Conservation (phyloP, 148 eudicot genomes). For the Vaccinium vitisidaea region DNA sequence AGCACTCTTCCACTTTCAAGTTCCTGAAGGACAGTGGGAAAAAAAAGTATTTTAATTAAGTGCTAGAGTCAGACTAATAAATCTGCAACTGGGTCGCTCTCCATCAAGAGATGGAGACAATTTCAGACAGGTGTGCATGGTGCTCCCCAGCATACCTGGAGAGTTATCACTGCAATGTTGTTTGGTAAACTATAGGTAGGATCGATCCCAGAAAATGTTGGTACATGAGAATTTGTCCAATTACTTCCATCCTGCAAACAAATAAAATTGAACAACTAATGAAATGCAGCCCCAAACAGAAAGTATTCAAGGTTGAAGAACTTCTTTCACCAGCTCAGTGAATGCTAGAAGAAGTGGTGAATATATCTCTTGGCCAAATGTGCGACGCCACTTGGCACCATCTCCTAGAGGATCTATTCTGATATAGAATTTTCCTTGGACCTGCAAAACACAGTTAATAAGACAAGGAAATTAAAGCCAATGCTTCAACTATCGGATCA, state of each 20-base stretch:
- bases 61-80: neutral
- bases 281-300: neutral
- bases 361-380: constrained; percentile 87
- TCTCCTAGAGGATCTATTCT: constrained; percentile 84
- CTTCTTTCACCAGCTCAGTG: constrained; percentile 60
- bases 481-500: constrained; percentile 2
- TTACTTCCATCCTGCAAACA: constrained; percentile 61
- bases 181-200: constrained; percentile 75
- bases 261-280: neutral
- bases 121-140: neutral
- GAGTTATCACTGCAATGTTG: constrained; percentile 75
- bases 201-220: constrained; percentile 70
- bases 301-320: constrained; percentile 9
- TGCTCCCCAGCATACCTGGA: constrained; percentile 55
- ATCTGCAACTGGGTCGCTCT: neutral
- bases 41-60: neutral
- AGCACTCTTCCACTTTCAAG: constrained; percentile 71
- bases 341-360: constrained; percentile 94
- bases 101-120: neutral
- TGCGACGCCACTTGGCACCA: constrained; percentile 97
- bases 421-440: constrained; percentile 74
- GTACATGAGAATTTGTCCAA: constrained; percentile 58
- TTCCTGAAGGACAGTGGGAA: constrained; percentile 48
- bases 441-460: constrained; percentile 41
- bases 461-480: neutral